Evolutionary conservation across 2,329 filamentous ascomycete genomes (phyloP).

Genomic region (Aspergillus persii): DNA sequence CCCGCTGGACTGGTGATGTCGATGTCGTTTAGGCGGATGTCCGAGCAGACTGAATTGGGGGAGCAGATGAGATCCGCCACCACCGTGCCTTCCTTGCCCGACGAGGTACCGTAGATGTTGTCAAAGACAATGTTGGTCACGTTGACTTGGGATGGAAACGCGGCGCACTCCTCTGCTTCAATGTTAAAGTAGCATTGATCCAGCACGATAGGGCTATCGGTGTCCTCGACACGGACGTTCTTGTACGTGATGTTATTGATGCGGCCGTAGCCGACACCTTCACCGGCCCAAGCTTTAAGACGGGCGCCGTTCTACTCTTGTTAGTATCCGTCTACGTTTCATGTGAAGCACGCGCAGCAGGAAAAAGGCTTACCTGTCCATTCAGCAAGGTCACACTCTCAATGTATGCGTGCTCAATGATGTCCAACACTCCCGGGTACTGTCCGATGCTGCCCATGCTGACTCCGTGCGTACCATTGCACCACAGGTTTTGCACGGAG

Average conservation of each 20-base stretch:
- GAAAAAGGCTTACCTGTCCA: slow-evolving; percentile 36
- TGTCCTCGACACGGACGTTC: slow-evolving; percentile 59
- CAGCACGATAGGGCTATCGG: slow-evolving; percentile 57
- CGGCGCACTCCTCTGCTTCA: slow-evolving; percentile 50
- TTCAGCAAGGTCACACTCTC: slow-evolving; percentile 60
- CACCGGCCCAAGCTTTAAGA: slow-evolving; percentile 62
- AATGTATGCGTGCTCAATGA: slow-evolving; percentile 57
- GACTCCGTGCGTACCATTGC: slow-evolving; percentile 58
- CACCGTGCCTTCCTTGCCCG: slow-evolving; percentile 54
- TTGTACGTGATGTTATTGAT: slow-evolving; percentile 63
- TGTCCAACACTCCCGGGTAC: slow-evolving; percentile 54
- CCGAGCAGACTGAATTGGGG: slow-evolving; percentile 56
- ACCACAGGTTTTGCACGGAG: slow-evolving; percentile 60
- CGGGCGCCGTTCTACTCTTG: slow-evolving; percentile 53
- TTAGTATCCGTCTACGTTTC: slow-evolving; percentile 19
- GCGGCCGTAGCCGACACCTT: slow-evolving; percentile 57
- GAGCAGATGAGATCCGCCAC: slow-evolving; percentile 58
- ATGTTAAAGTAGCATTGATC: slow-evolving; percentile 65
- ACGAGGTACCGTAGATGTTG: slow-evolving; percentile 58
- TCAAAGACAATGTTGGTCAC: slow-evolving; percentile 59
- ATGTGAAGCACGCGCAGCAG: neutral
- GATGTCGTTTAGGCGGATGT: slow-evolving; percentile 56
- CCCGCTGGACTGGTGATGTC: slow-evolving; percentile 53
- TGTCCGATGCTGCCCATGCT: slow-evolving; percentile 60
- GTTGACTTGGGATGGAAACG: slow-evolving; percentile 57